Conservation (phyloP, 176 grass and related monocot genomes). For the Otatea glauca region DNA sequence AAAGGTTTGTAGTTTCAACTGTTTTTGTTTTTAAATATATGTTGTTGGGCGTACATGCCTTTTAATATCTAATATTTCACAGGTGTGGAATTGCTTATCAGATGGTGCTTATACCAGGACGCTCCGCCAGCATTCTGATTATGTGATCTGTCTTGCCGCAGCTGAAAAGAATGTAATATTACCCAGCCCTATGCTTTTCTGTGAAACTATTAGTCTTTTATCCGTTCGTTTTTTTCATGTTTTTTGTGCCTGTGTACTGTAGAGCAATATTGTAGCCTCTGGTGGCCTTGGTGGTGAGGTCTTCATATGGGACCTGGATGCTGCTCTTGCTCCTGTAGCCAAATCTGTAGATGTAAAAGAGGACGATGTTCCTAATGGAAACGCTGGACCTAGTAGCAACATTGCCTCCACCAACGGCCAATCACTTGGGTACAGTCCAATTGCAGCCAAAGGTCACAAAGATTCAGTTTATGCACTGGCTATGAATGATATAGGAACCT, state of each 20-base stretch:
- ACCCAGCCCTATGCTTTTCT: conserved; percentile 15
- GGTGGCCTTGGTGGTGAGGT: conserved; percentile 94
- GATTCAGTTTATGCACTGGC: conserved; percentile 98
- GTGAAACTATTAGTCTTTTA: conserved; percentile 21
- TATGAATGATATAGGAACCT: conserved; percentile 89
- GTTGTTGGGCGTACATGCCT: not conserved
- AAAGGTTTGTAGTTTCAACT: conserved; percentile 64
- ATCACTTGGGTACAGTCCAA: conserved; percentile 81
- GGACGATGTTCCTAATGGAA: conserved; percentile 81
- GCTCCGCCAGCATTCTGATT: conserved; percentile 92
- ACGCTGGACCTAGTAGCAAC: conserved; percentile 58
- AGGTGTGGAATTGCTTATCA: conserved; percentile 92
- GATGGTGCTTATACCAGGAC: conserved; percentile 85
- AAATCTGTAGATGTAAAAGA: conserved; percentile 74
- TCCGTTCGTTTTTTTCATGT: conserved; percentile 3
- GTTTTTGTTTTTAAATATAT: conserved; percentile 27
- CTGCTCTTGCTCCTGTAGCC: conserved; percentile 64
- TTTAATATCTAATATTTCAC: conserved; percentile 39
- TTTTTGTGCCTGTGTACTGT: conserved; percentile 42
- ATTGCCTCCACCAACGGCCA: conserved; percentile 58
- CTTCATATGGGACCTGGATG: conserved; percentile 96
- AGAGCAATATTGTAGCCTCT: conserved; percentile 94
- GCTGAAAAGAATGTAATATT: conserved; percentile 84
- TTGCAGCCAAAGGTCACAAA: conserved; percentile 85
- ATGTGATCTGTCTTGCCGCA: conserved; percentile 87